Evolutionary conservation across 2,329 filamentous ascomycete genomes (phyloP).

Genomic region (Talaromyces sp.): DNA sequence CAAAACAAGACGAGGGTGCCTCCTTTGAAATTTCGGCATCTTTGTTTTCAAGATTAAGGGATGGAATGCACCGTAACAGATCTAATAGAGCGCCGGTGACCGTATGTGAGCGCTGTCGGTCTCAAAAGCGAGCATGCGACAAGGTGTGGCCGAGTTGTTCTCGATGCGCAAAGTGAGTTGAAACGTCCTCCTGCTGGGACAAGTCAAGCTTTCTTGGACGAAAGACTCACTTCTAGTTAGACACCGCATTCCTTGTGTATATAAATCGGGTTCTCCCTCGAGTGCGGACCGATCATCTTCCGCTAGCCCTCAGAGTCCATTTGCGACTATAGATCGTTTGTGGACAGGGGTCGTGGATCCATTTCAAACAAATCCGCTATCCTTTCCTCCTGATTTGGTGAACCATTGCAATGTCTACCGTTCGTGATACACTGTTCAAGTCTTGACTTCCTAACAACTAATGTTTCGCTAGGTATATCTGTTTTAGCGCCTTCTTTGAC

Average conservation of each 20-base stretch:
- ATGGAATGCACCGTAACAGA: not conserved
- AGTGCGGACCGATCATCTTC: not conserved
- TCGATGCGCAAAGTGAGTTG: constrained; percentile 10
- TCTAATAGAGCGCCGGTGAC: constrained; percentile 1
- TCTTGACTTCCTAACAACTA: not conserved
- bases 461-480: not conserved
- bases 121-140: constrained; percentile 11
- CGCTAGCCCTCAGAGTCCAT: not conserved
- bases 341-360: constrained; percentile 7
- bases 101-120: constrained; percentile 12
- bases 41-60: not conserved
- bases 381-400: constrained; percentile 7
- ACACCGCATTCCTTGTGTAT: not conserved
- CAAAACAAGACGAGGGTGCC: not conserved
- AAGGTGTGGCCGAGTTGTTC: constrained; percentile 9
- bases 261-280: not conserved
- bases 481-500: constrained; percentile 4
- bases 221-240: not conserved
- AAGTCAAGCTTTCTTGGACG: too few relatives aligned
- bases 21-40: not conserved
- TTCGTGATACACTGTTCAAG: not conserved
- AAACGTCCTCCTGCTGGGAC: not conserved
- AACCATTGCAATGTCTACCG: constrained; percentile 13
- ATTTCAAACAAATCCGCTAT: constrained; percentile 6
- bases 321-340: not conserved